Conservation (phyloP, 2,329 filamentous ascomycete species). For the Aspergillus brasiliensis region DNA sequence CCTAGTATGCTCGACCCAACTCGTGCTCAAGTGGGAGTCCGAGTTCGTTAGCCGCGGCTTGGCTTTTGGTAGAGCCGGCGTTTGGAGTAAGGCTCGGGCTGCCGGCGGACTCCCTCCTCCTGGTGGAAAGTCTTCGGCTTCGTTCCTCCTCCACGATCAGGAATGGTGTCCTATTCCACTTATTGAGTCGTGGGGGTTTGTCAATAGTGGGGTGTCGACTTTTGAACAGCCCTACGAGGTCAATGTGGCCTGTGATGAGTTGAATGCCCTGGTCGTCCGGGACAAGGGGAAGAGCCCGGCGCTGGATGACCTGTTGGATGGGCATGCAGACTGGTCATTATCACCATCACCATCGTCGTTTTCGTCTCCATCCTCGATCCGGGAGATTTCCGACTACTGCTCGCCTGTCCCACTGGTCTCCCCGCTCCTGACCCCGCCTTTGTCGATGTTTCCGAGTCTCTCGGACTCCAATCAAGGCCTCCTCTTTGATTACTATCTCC, state of each 20-base stretch:
- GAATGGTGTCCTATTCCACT: slow-evolving; percentile 32
- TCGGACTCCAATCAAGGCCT: slow-evolving; percentile 31
- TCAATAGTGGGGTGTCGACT: slow-evolving; percentile 34
- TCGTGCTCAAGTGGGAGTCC: slow-evolving; percentile 42
- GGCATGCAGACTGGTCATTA: slow-evolving; percentile 3
- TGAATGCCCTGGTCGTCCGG: slow-evolving; percentile 17
- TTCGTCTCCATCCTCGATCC: background rate
- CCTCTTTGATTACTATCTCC: slow-evolving; percentile 45
- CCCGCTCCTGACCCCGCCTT: slow-evolving; percentile 15
- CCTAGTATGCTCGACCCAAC: slow-evolving; percentile 38
- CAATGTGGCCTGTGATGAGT: slow-evolving; percentile 28
- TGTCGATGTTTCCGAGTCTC: slow-evolving; percentile 34
- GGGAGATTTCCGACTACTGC: background rate
- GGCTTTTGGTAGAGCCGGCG: slow-evolving; percentile 47
- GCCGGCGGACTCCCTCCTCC: slow-evolving; percentile 19
- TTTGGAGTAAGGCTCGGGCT: slow-evolving; percentile 40
- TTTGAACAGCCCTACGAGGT: slow-evolving; percentile 31
- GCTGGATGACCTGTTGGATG: background rate
- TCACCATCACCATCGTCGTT: background rate
- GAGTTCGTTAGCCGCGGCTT: slow-evolving; percentile 45
- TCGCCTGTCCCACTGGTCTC: background rate
- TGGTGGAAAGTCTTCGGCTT: slow-evolving; percentile 16
- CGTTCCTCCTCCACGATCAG: slow-evolving; percentile 21
- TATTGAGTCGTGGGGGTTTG: slow-evolving; percentile 34
- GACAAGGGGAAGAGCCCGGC: background rate